These are phyloP conservation scores for Phanerochaete sordida DNA, from an alignment of 768 basidiomycete species.

Conservation along the genomic window DNA sequence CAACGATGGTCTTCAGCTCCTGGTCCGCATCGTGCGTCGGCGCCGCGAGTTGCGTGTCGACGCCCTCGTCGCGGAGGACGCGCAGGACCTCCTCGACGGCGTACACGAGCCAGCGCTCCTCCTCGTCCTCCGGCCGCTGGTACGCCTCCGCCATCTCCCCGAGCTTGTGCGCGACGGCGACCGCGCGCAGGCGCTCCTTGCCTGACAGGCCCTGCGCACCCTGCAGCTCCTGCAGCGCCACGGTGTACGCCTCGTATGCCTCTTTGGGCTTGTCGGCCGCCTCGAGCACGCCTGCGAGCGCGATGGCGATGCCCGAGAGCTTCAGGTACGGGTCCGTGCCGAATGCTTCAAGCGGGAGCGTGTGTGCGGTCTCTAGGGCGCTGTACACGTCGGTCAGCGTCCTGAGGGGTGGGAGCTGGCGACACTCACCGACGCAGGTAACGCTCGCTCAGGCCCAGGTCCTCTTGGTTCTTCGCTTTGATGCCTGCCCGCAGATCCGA, in stretches of 20 bases:
- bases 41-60: neutral
- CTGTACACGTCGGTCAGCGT: conserved; percentile 18
- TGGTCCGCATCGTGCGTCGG: conserved; percentile 3
- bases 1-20: conserved; percentile 14
- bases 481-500: conserved; percentile 64
- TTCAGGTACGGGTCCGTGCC: conserved; percentile 56
- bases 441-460: conserved; percentile 46
- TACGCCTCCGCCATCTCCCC: conserved; percentile 37
- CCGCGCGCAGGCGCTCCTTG: conserved; percentile 39
- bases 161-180: conserved; percentile 43
- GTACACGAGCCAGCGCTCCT: conserved; percentile 40
- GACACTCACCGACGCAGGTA: conserved; percentile 50
- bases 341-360: conserved; percentile 35
- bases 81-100: conserved; percentile 42
- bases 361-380: conserved; percentile 52
- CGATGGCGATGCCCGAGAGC: conserved; percentile 61
- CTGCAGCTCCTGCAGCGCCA: conserved; percentile 16
- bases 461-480: conserved; percentile 55
- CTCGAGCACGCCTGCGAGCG: conserved; percentile 56
- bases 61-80: conserved; percentile 33
- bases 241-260: conserved; percentile 27
- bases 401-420: neutral
- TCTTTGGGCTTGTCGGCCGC: conserved; percentile 27
- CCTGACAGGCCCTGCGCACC: conserved; percentile 20
- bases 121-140: conserved; percentile 32